Evolutionary conservation across 2,329 filamentous ascomycete species (phyloP), one percentile per base, ranked within the genome.

Genomic region (Bipolaris zeicola): DNA sequence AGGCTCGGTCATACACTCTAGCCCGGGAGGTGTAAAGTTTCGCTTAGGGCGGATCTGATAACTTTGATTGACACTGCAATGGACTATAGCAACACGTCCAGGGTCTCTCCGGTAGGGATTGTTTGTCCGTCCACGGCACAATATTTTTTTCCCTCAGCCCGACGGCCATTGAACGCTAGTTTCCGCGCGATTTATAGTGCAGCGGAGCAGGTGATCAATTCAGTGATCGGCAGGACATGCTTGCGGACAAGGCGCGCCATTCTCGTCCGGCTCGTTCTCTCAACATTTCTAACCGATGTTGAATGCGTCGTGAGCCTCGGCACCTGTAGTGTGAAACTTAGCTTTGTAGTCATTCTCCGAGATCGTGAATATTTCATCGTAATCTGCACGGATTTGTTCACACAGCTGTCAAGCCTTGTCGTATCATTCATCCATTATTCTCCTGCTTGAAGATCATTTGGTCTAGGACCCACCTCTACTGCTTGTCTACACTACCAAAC

Each of bases 11-110:
- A 16, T 31, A n/a, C 26, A 7, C 31, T 41, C 11, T 43, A 57
- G 52, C 10, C 10, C 10, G 10, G 28, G 5, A 31, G 28, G 28
- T 31, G 28, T 39, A 50, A 28, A 28, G 43, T 50, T 52, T 67
- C 65, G 62, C 64, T 68, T 63, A 52, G 37, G 47, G 60, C 65
- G 63, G 63, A 67, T 67, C 64, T 61, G 64, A 68, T 68, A 66
- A 64, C 50, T 50, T 48, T 57, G 49, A 54, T 52, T 44, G 26
- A 53, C 50, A 55, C 43, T 51, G 57, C 52, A 48, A 64, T 50
- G 56, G 56, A 52, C 45, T 56, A 57, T 49, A 55, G 55, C 22
- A 50, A 34, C 24, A 26, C 47, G 42, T 37, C 24, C 47, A 24
- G 48, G 43, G 37, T 50, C 33, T 39, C 7, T 36, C 3, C 33